phyloP scores from a whole-genome alignment of 2,329 filamentous ascomycete species.

The Sporothrix dimorphospora region DNA sequence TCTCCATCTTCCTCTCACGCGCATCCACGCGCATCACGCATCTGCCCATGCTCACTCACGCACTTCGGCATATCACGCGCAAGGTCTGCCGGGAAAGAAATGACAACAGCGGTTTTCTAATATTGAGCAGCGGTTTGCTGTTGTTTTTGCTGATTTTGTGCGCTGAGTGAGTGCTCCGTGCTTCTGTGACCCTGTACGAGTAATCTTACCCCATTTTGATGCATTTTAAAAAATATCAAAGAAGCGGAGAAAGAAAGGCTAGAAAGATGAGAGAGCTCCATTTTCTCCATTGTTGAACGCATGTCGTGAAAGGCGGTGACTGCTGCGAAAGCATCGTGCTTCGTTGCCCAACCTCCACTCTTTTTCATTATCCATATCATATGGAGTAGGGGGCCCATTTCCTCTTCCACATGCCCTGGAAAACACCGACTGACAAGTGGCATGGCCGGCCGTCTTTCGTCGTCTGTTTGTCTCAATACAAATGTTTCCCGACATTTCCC shows the following conservation, averaged over 20 bases:
- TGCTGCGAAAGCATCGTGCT: background rate
- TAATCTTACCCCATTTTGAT: conserved; percentile 14
- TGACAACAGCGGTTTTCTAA: background rate
- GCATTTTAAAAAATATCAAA: background rate
- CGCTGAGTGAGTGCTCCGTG: background rate
- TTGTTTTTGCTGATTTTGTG: background rate
- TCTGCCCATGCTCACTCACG: conserved; percentile 7
- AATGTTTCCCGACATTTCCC: background rate
- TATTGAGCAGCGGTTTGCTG: background rate
- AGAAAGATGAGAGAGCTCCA: background rate
- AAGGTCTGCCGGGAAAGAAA: background rate
- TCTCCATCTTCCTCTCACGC: background rate
- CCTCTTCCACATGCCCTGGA: too few species aligned
- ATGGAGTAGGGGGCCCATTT: background rate
- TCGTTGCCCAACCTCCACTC: conserved; percentile 23
- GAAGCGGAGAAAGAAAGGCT: background rate
- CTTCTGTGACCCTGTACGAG: background rate
- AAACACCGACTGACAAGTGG: background rate
- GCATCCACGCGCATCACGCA: background rate
- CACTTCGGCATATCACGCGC: background rate
- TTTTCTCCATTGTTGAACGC: background rate
- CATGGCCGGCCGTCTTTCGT: background rate
- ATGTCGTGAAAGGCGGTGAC: conserved; percentile 10
- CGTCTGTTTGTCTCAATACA: background rate
- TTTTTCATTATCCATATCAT: background rate